phyloP scores from a whole-genome alignment of 225 moss, liverwort and hornwort species.

The Pseudoscleropodium purum region DNA sequence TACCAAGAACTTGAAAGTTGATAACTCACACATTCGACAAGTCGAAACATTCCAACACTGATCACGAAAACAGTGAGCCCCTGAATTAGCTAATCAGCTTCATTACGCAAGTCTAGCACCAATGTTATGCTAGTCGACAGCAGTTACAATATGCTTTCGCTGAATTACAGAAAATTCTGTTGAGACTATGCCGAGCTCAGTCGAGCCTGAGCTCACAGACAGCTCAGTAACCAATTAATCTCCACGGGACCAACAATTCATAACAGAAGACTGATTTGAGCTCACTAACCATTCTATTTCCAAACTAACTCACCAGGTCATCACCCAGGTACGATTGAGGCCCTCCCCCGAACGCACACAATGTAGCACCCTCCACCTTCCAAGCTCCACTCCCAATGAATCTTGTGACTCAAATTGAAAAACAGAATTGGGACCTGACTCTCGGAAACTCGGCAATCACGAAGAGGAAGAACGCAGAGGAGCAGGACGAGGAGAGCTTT shows the following conservation, averaged over 20 bases:
- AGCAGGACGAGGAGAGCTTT: neutral
- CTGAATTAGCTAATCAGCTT: neutral
- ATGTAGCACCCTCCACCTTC: neutral
- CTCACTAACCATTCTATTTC: neutral
- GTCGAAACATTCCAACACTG: neutral
- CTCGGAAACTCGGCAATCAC: neutral
- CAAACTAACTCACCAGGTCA: conserved; percentile 1
- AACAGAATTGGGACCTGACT: neutral
- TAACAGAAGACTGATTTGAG: neutral
- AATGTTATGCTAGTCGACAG: neutral
- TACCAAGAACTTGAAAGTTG: neutral
- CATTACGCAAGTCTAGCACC: neutral
- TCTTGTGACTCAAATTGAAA: neutral
- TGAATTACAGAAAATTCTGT: neutral
- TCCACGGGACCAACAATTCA: neutral
- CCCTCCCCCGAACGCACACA: neutral
- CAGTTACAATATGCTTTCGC: neutral
- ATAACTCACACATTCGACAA: neutral
- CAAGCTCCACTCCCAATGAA: neutral
- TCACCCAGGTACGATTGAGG: neutral
- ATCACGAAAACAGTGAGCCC: neutral
- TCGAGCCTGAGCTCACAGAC: neutral
- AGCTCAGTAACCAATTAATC: neutral
- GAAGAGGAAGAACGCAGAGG: neutral
- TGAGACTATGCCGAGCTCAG: neutral